Conservation (phyloP, 2,329 filamentous ascomycete genomes). For the Colletotrichum siamense region DNA sequence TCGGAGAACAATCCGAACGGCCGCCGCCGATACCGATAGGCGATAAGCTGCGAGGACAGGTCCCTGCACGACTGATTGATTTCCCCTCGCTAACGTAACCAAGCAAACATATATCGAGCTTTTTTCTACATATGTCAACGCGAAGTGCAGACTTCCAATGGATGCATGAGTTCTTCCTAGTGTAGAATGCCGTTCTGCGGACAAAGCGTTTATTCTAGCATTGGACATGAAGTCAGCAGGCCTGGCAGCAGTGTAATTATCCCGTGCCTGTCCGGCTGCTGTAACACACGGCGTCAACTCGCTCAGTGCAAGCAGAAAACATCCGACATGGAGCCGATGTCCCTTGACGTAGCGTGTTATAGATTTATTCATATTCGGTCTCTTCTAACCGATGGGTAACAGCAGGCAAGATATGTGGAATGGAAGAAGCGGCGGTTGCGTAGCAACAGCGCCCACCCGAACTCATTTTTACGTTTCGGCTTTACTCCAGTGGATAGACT, state of each 20-base stretch:
- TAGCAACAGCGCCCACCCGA: background rate
- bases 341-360: fast-evolving
- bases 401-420: background rate
- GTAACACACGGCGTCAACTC: background rate
- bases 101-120: no score
- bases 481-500: background rate
- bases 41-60: no score
- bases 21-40: no score
- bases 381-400: no score
- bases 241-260: no score
- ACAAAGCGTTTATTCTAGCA: no score
- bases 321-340: background rate
- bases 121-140: no score
- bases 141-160: no score
- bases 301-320: background rate
- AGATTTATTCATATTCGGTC: background rate
- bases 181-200: no score
- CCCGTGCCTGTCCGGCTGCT: no score
- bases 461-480: background rate
- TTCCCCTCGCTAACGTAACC: fast-evolving
- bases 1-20: background rate
- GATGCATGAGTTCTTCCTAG: fast-evolving
- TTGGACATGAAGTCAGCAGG: no score
- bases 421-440: background rate
- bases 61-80: no score